Evolutionary conservation across 306 rosid genomes (phyloP), one percentile per base, ranked within the genome.

Genomic region (Cicer yamashitae): DNA sequence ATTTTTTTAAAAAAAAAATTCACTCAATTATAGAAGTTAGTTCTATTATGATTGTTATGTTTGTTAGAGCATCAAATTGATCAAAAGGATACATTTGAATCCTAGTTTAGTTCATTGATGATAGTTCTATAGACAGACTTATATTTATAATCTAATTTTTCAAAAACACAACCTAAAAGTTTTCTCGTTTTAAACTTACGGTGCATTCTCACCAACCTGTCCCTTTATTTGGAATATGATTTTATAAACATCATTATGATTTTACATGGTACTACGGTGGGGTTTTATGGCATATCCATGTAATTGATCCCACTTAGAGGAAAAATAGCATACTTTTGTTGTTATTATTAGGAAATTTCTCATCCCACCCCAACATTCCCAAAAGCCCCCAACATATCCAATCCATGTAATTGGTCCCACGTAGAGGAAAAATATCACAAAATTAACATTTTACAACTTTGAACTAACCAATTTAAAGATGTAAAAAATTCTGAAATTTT

Each of bases 161-260:
- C 6, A 34, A 60, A 71, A 58, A 57, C 9, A 52, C 9, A 52
- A 41, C 38, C 22, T 12, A 10, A 51, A 18, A 25, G 12, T 58
- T 39, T 67, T 47, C 20, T 68, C 61, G 0, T 48, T 10, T 40
- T 67, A 7, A 51, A 74, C 48, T n/a, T 67, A 34, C 39, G 10
- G 14, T 34, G 51, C 63, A 67, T 80, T 46, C 66, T 47, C 62
- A 38, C 20, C 30, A 15, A 7, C 46, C 43, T 53, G 30, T 14
- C 71, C 41, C 1, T 25, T 15, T 56, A 43, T 52, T n/a, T 22
- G 20, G 73, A 81, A 71, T 74, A 75, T 63, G 58, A 63, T 70
- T 30, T 20, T 39, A 39, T 20, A 7, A 11, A 7, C 46, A 8
- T 38, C 18, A 9, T 14, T n/a, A 63, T 63, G 18, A 7, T 63